These are phyloP conservation scores for Mortierella sp. DNA, from an alignment of 371 early-diverging fungal genomes.

Conservation along the genomic window DNA sequence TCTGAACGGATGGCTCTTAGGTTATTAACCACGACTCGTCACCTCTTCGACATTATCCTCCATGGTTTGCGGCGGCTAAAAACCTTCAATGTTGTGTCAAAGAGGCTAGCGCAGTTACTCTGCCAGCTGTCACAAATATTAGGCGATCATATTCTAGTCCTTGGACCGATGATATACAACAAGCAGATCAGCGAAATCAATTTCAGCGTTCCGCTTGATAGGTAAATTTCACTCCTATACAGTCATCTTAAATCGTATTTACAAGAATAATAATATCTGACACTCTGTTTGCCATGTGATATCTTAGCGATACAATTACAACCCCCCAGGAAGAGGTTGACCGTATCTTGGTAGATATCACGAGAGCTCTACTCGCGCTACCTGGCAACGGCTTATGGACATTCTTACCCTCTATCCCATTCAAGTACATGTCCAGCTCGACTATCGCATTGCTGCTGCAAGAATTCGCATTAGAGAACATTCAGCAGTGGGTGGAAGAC, in stretches of 20 bases:
- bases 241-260: not conserved
- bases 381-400: slow-evolving; percentile 58
- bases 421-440: slow-evolving; percentile 59
- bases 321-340: slow-evolving; percentile 30
- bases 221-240: slow-evolving; percentile 10
- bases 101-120: slow-evolving; percentile 61
- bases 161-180: slow-evolving; percentile 36
- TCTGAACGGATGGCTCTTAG: slow-evolving; percentile 44
- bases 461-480: slow-evolving; percentile 39
- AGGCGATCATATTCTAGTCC: slow-evolving; percentile 36
- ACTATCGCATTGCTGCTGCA: slow-evolving; percentile 56
- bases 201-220: slow-evolving; percentile 22
- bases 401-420: slow-evolving; percentile 66
- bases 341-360: slow-evolving; percentile 22
- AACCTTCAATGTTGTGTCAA: slow-evolving; percentile 33
- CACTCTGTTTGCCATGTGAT: not conserved
- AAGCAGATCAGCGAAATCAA: not conserved
- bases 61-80: slow-evolving; percentile 23
- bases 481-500: slow-evolving; percentile 22
- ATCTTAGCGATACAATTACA: slow-evolving; percentile 14
- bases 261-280: not conserved
- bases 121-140: slow-evolving; percentile 59
- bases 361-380: slow-evolving; percentile 41
- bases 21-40: slow-evolving; percentile 34
- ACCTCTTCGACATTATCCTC: slow-evolving; percentile 36